Evolutionary conservation across 2,329 filamentous ascomycete species (phyloP), one percentile per base, ranked within the genome.

Genomic region (Mollisia scopiformis): DNA sequence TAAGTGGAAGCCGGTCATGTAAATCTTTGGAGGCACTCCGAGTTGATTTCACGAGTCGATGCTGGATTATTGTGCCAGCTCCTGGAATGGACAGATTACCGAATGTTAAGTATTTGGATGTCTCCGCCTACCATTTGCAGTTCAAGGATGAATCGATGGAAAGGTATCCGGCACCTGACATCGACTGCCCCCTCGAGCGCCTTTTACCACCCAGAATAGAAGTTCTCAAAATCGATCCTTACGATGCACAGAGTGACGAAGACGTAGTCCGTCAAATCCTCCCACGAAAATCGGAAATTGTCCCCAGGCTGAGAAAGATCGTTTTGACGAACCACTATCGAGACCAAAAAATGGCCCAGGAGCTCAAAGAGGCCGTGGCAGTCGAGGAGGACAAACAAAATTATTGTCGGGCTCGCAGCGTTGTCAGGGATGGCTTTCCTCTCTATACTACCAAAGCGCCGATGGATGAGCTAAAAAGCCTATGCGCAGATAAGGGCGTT

Each of bases 311-410:
- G 25, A 37, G 57, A 16, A 43, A 23, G 2, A 39, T 59, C 1
- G 27, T 59, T 1, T 6, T 59, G 6, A 31, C n/a, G 16, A 11
- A 27, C 2, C 35, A 47, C 3, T 54, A 54, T n/a, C 37, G 67
- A 74, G 50, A 63, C 69, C 55, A 76, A 78, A 57, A 64, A 66
- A n/a, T 68, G 68, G 25, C 71, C 71, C 58, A 72, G 76, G 41
- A 75, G 19, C 41, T 59, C 6, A n/a, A 23, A 5, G 13, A 19
- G 6, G 43, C 43, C 6, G 55, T 43, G 1, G n/a, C 21, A 3
- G 31, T 28, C 2, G 43, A 57, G 10, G 7, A 1, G 7, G 52
- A 55, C 27, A 30, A 16, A 25, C 16, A 23, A 55, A 35, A 43
- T 21, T 55, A 37, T 27, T 16, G 2, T 35, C 5, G 6, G n/a